Conservation (phyloP, 176 grass and related monocot species). For the Eragrostis nindensis region DNA sequence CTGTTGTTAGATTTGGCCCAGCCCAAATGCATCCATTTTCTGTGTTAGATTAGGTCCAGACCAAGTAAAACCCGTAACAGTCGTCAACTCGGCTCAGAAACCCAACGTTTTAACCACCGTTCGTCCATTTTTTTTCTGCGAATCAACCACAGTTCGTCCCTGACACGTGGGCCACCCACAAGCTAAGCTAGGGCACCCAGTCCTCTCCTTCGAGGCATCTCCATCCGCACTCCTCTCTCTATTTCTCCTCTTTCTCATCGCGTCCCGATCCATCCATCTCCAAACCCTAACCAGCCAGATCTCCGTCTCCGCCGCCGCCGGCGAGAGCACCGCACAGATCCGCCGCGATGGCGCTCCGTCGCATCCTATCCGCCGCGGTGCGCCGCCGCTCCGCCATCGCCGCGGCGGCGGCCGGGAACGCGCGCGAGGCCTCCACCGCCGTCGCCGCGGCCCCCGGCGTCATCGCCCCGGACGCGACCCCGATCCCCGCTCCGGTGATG, state of each 20-base stretch:
- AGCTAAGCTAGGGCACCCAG: conserved; percentile 30
- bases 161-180: conserved; percentile 29
- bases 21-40: neutral
- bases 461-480: conserved; percentile 52
- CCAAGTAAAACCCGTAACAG: neutral
- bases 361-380: conserved; percentile 38
- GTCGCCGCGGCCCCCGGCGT: conserved; percentile 49
- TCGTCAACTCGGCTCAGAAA: no score
- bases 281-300: conserved; percentile 58
- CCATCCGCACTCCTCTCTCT: conserved; percentile 24
- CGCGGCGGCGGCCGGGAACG: conserved; percentile 29
- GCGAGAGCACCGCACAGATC: conserved; percentile 45
- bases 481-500: conserved; percentile 57
- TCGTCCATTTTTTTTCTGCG: no score
- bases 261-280: conserved; percentile 28
- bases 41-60: neutral
- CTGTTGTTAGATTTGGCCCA: no score
- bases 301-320: conserved; percentile 43
- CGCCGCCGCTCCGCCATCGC: conserved; percentile 42
- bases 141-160: neutral
- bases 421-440: conserved; percentile 72
- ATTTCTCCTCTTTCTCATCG: conserved; percentile 34
- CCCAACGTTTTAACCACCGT: no score
- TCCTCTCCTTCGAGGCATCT: conserved; percentile 14
- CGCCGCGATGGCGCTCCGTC: conserved; percentile 51